Evolutionary conservation across 164 flowering plant species (phyloP), one percentile per base, ranked within the genome.

Genomic region (Piper longum): DNA sequence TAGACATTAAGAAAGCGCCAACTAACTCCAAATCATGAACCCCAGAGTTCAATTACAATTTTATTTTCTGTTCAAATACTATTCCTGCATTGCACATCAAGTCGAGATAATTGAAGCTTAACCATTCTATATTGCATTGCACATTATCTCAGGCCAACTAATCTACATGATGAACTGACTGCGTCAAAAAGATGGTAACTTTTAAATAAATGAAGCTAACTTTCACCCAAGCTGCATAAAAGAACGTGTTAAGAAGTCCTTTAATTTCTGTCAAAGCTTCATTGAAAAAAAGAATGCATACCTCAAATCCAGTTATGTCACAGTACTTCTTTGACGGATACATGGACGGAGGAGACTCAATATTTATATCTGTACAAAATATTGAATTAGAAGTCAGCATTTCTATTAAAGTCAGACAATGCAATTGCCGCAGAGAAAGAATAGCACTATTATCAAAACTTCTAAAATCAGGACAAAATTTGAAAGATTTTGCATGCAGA

Each of bases 271-370:
- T 45, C 1, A 54, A 26, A 4, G 44, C 51, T 54, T 9, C 6
- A 14, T n/a, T n/a, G 16, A 16, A 64, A 41, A 70, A 41, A 65
- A 14, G 41, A 4, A 4, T 19, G 62, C 76, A 63, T 74, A 90
- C 97, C 95, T 90, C 89, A 68, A 69, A 86, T 63, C 97, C 95
- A 13, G 97, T 90, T 54, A 87, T 80, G 69, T 90, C 97, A 62
- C 97, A 90, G 16, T 84, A 84, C 72, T 78, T 84, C 79, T 79
- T 87, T 60, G 82, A 65, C 0, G 95, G 95, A 75, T 77, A 84
- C 78, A 84, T 79, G 0, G 97, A 85, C 6, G 95, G 97, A 16
- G 97, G 95, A 48, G 97, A 74, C 70, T 84, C 95, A 56, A 88
- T 88, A 65, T 82, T 87, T 56, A 86, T 76, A 84, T 90, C 95